Percentiles rank a stretch among this genome's conserved stretches.
phyloP scores from a whole-genome alignment of 1,284 basidiomycete species.

The Ustilago nuda region DNA sequence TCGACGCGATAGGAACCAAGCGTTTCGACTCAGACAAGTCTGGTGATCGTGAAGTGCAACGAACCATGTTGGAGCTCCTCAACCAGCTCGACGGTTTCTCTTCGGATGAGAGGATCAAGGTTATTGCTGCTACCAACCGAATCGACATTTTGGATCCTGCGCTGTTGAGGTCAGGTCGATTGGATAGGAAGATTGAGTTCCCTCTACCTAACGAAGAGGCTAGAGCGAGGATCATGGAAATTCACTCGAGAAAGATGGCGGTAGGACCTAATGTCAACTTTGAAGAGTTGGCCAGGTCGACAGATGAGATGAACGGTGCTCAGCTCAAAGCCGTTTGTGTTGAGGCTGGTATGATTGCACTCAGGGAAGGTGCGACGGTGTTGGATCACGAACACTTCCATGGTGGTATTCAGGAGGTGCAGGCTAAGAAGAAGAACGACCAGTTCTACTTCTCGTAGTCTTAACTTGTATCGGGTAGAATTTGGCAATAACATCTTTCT shows the following conservation, averaged over 20 bases:
- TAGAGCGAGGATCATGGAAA: slow-evolving; percentile 80
- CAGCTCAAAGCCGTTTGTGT: slow-evolving; percentile 76
- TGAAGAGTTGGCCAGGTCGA: slow-evolving; percentile 79
- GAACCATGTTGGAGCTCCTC: slow-evolving; percentile 97
- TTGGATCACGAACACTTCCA: slow-evolving; percentile 69
- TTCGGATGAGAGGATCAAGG: slow-evolving; percentile 96
- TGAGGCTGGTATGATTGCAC: slow-evolving; percentile 97
- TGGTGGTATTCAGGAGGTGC: slow-evolving; percentile 68
- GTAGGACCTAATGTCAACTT: slow-evolving; percentile 80
- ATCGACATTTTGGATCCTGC: slow-evolving; percentile 95
- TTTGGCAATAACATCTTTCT: not conserved
- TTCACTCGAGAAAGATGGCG: slow-evolving; percentile 92
- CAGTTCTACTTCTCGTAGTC: slow-evolving; percentile 63
- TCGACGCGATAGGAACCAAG: slow-evolving; percentile 98
- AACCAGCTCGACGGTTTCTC: slow-evolving; percentile 88
- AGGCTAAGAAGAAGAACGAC: slow-evolving; percentile 69
- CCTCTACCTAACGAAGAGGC: slow-evolving; percentile 81
- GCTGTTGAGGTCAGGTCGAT: slow-evolving; percentile 79
- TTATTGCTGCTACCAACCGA: slow-evolving; percentile 97
- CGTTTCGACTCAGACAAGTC: slow-evolving; percentile 98
- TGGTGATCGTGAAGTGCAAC: slow-evolving; percentile 97
- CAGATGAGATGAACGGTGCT: slow-evolving; percentile 82
- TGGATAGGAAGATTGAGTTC: slow-evolving; percentile 85
- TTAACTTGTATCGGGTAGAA: not conserved
- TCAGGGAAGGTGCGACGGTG: slow-evolving; percentile 87